Conservation (phyloP, 1,284 basidiomycete species). For the Pisolithus thermaeus region DNA sequence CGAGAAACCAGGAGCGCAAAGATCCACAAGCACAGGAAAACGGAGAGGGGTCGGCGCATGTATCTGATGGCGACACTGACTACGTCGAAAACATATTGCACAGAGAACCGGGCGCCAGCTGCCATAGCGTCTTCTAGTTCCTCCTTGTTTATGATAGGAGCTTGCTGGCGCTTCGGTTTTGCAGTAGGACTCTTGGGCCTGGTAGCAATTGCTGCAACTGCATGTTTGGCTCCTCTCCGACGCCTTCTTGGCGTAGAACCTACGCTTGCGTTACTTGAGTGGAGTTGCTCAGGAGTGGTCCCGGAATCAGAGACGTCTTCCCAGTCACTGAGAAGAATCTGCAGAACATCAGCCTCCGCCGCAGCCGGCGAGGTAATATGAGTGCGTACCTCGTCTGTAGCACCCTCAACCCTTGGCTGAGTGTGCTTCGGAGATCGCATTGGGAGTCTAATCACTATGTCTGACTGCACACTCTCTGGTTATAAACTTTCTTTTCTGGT, state of each 20-base stretch:
- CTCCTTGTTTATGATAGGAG: slow-evolving; percentile 14
- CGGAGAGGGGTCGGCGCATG: slow-evolving; percentile 49
- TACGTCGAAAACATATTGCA: slow-evolving; percentile 42
- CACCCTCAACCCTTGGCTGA: not conserved
- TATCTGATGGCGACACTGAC: slow-evolving; percentile 39
- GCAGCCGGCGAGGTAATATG: not conserved
- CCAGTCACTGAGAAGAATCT: slow-evolving; percentile 12
- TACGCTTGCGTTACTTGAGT: slow-evolving; percentile 2
- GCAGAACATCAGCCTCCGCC: not conserved
- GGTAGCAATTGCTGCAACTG: slow-evolving; percentile 6
- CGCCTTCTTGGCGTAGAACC: slow-evolving; percentile 16
- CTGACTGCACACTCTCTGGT: not conserved
- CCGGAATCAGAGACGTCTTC: slow-evolving; percentile 22
- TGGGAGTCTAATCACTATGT: not conserved
- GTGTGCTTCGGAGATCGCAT: not conserved
- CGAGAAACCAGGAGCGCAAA: slow-evolving; percentile 37
- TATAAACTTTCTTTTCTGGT: too few species aligned
- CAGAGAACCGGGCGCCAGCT: slow-evolving; percentile 24
- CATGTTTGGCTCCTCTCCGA: slow-evolving; percentile 13
- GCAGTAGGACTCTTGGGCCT: slow-evolving; percentile 1
- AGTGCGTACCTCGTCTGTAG: not conserved
- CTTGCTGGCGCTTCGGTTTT: slow-evolving; percentile 15
- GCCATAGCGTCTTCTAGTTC: slow-evolving; percentile 18
- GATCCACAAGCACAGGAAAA: slow-evolving; percentile 49
- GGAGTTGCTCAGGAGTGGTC: not conserved